Percentiles rank a stretch among this genome's conserved stretches.
Evolutionary conservation across 192 early-diverging fungal species (phyloP).

Genomic region (Backusella westeae): DNA sequence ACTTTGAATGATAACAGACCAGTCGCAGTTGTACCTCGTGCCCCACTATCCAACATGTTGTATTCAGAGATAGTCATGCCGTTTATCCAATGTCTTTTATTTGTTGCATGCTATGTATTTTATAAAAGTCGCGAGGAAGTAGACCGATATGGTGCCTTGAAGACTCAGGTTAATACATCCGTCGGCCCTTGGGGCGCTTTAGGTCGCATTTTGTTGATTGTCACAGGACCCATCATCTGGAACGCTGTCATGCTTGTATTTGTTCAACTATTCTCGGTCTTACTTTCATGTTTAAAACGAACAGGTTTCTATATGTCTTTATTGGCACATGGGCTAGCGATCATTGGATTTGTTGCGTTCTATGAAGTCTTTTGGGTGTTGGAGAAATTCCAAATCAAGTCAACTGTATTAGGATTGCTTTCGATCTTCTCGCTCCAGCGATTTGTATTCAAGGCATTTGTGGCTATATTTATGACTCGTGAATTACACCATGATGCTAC

Average conservation of each 20-base stretch:
- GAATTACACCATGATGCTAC: slow-evolving; percentile 66
- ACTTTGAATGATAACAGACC: slow-evolving; percentile 33
- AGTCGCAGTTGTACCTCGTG: slow-evolving; percentile 52
- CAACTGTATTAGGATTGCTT: slow-evolving; percentile 54
- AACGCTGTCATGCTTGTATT: slow-evolving; percentile 53
- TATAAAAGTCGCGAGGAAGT: slow-evolving; percentile 44
- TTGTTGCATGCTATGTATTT: slow-evolving; percentile 53
- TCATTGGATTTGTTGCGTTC: slow-evolving; percentile 45
- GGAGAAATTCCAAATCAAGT: slow-evolving; percentile 51
- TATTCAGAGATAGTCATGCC: slow-evolving; percentile 61
- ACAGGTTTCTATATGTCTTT: slow-evolving; percentile 61
- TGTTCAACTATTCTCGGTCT: slow-evolving; percentile 52
- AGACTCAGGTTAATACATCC: background rate
- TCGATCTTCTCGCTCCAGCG: slow-evolving; percentile 56
- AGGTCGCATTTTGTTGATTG: slow-evolving; percentile 50
- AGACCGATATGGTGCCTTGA: slow-evolving; percentile 1
- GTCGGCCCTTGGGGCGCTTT: slow-evolving; percentile 26
- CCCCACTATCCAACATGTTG: slow-evolving; percentile 56
- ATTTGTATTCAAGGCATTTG: slow-evolving; percentile 55
- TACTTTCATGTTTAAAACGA: slow-evolving; percentile 34
- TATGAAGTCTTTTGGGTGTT: slow-evolving; percentile 59
- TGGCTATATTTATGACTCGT: slow-evolving; percentile 59
- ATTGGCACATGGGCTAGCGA: slow-evolving; percentile 50
- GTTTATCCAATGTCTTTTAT: slow-evolving; percentile 52
- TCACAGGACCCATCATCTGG: slow-evolving; percentile 52